Conservation (phyloP, 495 filamentous ascomycete species). For the Lentithecium fluviatile region DNA sequence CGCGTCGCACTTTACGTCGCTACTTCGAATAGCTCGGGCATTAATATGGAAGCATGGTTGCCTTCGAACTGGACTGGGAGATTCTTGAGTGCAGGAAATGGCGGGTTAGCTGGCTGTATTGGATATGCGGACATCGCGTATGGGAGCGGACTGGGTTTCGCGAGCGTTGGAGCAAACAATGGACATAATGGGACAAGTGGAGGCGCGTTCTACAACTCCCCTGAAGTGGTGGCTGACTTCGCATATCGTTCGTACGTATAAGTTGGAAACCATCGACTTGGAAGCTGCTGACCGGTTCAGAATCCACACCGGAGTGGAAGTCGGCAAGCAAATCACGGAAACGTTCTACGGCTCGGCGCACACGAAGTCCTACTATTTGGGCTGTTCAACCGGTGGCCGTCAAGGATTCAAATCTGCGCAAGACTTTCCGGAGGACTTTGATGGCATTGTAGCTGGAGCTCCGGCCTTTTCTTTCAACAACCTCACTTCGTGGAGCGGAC, state of each 20-base stretch:
- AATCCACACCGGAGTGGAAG: constrained; percentile 28
- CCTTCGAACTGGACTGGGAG: constrained; percentile 46
- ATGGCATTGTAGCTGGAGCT: constrained; percentile 48
- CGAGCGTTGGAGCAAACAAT: constrained; percentile 48
- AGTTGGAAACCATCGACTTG: too few species aligned
- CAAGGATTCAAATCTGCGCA: constrained; percentile 55
- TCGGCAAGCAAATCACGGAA: constrained; percentile 51
- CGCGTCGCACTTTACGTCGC: constrained; percentile 57
- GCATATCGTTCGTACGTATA: constrained; percentile 44
- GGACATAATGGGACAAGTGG: constrained; percentile 58
- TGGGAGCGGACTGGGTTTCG: constrained; percentile 51
- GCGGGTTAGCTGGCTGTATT: constrained; percentile 39
- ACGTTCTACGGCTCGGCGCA: constrained; percentile 49
- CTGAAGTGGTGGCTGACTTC: constrained; percentile 54
- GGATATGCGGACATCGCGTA: constrained; percentile 38
- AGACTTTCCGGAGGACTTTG: constrained; percentile 52
- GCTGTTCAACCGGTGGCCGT: constrained; percentile 58
- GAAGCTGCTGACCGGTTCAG: constrained; percentile 3
- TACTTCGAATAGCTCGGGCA: constrained; percentile 54
- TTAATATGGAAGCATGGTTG: constrained; percentile 60
- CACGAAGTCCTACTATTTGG: constrained; percentile 55
- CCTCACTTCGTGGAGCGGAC: constrained; percentile 50
- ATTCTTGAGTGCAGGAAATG: constrained; percentile 40
- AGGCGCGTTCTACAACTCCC: constrained; percentile 51
- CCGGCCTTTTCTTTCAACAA: constrained; percentile 48